Base-by-base conservation (phyloP, 257 asterid genomes). In the Solanum chaucha region DNA sequence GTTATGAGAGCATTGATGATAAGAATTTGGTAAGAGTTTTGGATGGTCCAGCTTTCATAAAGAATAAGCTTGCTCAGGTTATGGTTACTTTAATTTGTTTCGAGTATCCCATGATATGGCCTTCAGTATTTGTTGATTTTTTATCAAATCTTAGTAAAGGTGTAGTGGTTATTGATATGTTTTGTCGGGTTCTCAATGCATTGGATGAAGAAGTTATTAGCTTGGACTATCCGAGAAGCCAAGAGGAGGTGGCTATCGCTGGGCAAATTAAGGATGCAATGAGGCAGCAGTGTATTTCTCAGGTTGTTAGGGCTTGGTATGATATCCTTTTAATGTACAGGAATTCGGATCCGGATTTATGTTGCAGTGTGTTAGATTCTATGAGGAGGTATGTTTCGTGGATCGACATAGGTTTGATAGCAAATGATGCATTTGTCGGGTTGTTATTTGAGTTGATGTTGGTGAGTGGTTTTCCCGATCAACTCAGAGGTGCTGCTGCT, bases 61-160 rank as follows among this genome's bases (percentile, higher is more conserved):
- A 91, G 92, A 97, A 97, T 64, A 97, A 97, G 92, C 96, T 97
- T 88, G 98, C 99, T 73, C 99, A 96, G 93, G 97, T 95, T 86
- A 82, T 97, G n/a, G 98, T 97, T n/a, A 92, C 92, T 15, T 89
- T 97, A 86, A 92, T 97, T 84, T 93, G 93, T 88, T 93, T 92
- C 20, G 99, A 97, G 92, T 97, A 97, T 77, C 99, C 99, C 0
- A 86, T 78, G 71, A 86, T 90, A 88, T 97, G 99, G 99, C 92
- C 95, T 10, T 96, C 99, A 0, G 92, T 96, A 19, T 97, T 97
- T 90, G 91, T 96, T 87, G 98, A 97, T 90, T 93, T 95, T 90
- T 88, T 97, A 90, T 90, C 94, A 1, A 91, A 93, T 89, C 90
- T 97, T 41, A 91, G 93, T 86, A 97, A 93, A 88, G 99, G 99